Evolutionary conservation across 371 early-diverging fungal species (phyloP).

Genomic region (Lichtheimia corymbifera): DNA sequence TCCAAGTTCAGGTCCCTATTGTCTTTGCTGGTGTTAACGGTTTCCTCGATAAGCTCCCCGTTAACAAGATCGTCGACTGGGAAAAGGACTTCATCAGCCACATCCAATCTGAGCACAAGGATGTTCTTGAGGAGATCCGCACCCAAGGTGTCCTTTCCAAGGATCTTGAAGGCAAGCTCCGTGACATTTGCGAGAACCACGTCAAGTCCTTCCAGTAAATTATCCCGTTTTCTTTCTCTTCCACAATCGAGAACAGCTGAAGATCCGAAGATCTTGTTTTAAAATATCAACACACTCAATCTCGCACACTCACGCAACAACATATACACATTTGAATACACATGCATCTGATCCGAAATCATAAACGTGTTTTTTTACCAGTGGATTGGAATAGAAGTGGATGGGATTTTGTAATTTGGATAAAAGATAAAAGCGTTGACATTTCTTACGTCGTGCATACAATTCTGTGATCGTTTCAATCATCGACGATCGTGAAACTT

Average conservation of each 20-base stretch:
- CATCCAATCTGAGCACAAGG: conserved; percentile 84
- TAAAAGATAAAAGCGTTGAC: too few species aligned
- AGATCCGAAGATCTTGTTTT: neutral
- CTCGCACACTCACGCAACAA: neutral
- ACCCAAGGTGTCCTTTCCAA: conserved; percentile 70
- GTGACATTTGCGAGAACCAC: conserved; percentile 82
- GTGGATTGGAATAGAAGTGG: too few species aligned
- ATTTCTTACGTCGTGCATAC: too few species aligned
- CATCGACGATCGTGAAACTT: too few species aligned
- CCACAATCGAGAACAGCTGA: neutral
- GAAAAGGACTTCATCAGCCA: conserved; percentile 89
- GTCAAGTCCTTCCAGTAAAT: conserved; percentile 81
- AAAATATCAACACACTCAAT: neutral
- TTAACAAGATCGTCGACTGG: conserved; percentile 86
- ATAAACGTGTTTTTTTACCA: too few species aligned
- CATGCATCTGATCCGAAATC: too few species aligned
- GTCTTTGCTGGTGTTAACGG: conserved; percentile 97
- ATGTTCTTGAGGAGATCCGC: conserved; percentile 87
- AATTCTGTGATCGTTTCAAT: too few species aligned
- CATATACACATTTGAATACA: neutral
- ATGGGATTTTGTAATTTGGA: too few species aligned
- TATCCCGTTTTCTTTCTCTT: too few species aligned
- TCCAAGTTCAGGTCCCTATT: conserved; percentile 92
- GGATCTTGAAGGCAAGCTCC: conserved; percentile 85
- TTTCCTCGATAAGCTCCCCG: conserved; percentile 94